Evolutionary conservation across 1,139 yeast genomes (phyloP), one percentile per base, ranked within the genome.

Genomic region (Insectozyma bohioensis): DNA sequence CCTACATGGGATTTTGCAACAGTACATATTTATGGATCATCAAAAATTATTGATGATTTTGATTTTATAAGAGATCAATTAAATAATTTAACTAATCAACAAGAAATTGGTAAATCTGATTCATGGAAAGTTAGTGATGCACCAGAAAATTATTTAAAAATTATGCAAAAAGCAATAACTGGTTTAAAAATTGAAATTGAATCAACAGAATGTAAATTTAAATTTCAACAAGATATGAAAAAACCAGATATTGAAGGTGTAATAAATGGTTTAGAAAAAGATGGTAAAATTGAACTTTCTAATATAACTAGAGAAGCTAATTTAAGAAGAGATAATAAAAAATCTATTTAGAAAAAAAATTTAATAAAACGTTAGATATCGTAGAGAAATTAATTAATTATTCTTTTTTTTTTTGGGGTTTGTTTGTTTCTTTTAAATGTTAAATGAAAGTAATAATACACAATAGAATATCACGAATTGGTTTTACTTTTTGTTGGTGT

Each of bases 1-100:
- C 86, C 87, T 9, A 81, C 88, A 0, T 81, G 87, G 88, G 81
- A 77, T 52, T 81, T 75, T 57, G 79, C 77, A 2, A 58, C 77
- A 4, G 80, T 75, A 23, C 86, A 81, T 47, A 65, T 75, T 25
- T 61, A 74, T 36, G 87, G 87, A 3, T 67, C 54, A 26, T 69
- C 83, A 7, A 60, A 42, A 12, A 52, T 81, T 8, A 52, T 75
- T 12, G 71, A 65, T 31, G 78, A 74, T 39, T 54, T 58, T 10
- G 67, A 62, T 10, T 77, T 73, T 61, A 67, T 78, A 4, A 51
- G 72, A 34, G 40, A 52, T 2, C 81, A 75, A 47, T 56, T 80
- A 32, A 58, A 63, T 15, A 49, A 52, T 10, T 57, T 80, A 33
- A 70, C 80, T 3, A 54, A 62, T 40, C 73, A 70, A 45, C 68